phyloP scores from a whole-genome alignment of 2,329 filamentous ascomycete species.

The Trichoderma lentiforme region DNA sequence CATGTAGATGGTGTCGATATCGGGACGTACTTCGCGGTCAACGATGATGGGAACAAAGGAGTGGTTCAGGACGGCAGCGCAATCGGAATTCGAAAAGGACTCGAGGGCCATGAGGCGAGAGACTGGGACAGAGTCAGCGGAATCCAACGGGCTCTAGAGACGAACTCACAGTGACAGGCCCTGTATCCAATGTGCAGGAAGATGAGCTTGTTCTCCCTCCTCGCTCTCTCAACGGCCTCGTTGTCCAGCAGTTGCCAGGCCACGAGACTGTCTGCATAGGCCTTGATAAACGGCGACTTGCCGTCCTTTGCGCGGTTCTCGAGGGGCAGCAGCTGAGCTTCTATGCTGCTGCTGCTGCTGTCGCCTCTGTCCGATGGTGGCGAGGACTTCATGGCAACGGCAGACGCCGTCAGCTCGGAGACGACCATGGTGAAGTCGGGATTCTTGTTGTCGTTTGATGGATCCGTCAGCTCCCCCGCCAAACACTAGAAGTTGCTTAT shows the following conservation, averaged over 20 bases:
- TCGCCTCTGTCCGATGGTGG: slow-evolving; percentile 26
- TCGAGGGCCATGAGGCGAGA: slow-evolving; percentile 91
- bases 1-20: slow-evolving; percentile 96
- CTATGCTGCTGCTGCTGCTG: slow-evolving; percentile 8
- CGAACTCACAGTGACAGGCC: slow-evolving; percentile 81
- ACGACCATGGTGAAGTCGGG: slow-evolving; percentile 31
- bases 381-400: slow-evolving; percentile 31
- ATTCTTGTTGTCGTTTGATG: background rate
- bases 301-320: slow-evolving; percentile 37
- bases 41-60: slow-evolving; percentile 89
- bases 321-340: slow-evolving; percentile 25
- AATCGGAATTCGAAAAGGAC: slow-evolving; percentile 78
- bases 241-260: slow-evolving; percentile 88
- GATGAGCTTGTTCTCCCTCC: slow-evolving; percentile 78
- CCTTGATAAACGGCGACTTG: slow-evolving; percentile 59
- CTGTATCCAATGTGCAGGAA: slow-evolving; percentile 95
- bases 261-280: slow-evolving; percentile 76
- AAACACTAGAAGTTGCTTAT: background rate
- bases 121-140: slow-evolving; percentile 45
- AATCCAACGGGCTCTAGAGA: background rate
- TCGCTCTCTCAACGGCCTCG: slow-evolving; percentile 72
- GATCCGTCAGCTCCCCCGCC: slow-evolving; percentile 2
- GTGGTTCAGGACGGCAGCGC: slow-evolving; percentile 78
- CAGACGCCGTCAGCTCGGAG: slow-evolving; percentile 38
- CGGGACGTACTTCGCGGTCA: slow-evolving; percentile 89